Conservation (phyloP, 768 basidiomycete species). For the Paxillus involutus region DNA sequence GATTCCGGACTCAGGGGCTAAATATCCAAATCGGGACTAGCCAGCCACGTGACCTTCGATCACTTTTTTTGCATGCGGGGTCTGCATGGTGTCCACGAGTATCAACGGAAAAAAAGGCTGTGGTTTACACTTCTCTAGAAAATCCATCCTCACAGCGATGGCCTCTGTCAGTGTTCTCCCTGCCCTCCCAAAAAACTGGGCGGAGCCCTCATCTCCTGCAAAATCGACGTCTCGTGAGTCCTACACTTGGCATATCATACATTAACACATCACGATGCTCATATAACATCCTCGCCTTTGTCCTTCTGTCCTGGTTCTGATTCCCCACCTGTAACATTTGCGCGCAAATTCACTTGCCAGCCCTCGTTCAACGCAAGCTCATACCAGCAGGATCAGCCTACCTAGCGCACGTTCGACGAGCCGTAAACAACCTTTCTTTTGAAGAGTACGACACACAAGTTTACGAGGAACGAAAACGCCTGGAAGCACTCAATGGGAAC, state of each 20-base stretch:
- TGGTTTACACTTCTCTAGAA: not conserved
- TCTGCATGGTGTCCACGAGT: not conserved
- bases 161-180: slow-evolving; percentile 25
- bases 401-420: slow-evolving; percentile 76
- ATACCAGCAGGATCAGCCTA: slow-evolving; percentile 89
- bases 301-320: too few relatives aligned
- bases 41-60: not conserved
- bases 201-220: slow-evolving; percentile 12
- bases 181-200: slow-evolving; percentile 25
- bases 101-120: not conserved
- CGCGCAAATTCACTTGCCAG: slow-evolving; percentile 4
- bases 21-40: too few relatives aligned
- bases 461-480: slow-evolving; percentile 51
- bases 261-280: too few relatives aligned
- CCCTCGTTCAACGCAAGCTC: slow-evolving; percentile 46
- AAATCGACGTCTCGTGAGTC: slow-evolving; percentile 29
- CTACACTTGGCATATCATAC: not conserved
- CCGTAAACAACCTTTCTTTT: slow-evolving; percentile 76
- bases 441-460: slow-evolving; percentile 76
- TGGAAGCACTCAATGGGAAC: slow-evolving; percentile 47
- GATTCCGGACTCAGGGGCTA: too few relatives aligned
- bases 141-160: slow-evolving; percentile 13
- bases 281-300: too few relatives aligned
- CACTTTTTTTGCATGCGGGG: slow-evolving; percentile 1
- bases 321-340: too few relatives aligned